phyloP scores from a whole-genome alignment of 495 filamentous ascomycete species.

The Aspergillus baeticus region DNA sequence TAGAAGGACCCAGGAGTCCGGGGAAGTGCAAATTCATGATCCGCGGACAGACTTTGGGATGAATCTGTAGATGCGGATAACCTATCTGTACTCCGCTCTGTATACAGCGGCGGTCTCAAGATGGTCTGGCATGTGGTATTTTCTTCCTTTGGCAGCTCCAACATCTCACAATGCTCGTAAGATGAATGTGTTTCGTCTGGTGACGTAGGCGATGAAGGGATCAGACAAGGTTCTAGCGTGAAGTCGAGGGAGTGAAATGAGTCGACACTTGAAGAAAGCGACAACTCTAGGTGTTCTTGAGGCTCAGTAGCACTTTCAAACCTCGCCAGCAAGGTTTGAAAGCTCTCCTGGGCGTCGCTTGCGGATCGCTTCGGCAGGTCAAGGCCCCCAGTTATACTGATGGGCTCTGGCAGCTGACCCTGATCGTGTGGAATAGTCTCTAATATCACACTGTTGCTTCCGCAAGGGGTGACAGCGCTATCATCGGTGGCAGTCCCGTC shows the following conservation, averaged over 20 bases:
- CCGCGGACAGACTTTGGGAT: not conserved
- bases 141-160: not conserved
- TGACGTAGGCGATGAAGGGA: slow-evolving; percentile 26
- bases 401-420: slow-evolving; percentile 15
- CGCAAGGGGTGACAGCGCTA: slow-evolving; percentile 28
- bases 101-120: not conserved
- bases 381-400: slow-evolving; percentile 21
- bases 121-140: not conserved
- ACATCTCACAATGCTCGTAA: not conserved
- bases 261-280: slow-evolving; percentile 57
- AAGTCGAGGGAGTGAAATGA: slow-evolving; percentile 61
- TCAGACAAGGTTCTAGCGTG: slow-evolving; percentile 16
- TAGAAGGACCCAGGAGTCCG: slow-evolving; percentile 2
- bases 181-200: slow-evolving; percentile 27
- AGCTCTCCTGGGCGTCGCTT: slow-evolving; percentile 45
- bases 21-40: slow-evolving; percentile 2
- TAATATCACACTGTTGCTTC: slow-evolving; percentile 25
- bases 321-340: slow-evolving; percentile 42
- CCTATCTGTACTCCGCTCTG: slow-evolving; percentile 5
- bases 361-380: slow-evolving; percentile 23
- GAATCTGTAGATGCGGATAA: not conserved
- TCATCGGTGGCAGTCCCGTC: slow-evolving; percentile 42
- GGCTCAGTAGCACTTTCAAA: slow-evolving; percentile 39
- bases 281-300: slow-evolving; percentile 30
- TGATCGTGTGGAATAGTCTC: slow-evolving; percentile 29